phyloP scores from a whole-genome alignment of 1,284 basidiomycete species.

The Trametes pubescens region DNA sequence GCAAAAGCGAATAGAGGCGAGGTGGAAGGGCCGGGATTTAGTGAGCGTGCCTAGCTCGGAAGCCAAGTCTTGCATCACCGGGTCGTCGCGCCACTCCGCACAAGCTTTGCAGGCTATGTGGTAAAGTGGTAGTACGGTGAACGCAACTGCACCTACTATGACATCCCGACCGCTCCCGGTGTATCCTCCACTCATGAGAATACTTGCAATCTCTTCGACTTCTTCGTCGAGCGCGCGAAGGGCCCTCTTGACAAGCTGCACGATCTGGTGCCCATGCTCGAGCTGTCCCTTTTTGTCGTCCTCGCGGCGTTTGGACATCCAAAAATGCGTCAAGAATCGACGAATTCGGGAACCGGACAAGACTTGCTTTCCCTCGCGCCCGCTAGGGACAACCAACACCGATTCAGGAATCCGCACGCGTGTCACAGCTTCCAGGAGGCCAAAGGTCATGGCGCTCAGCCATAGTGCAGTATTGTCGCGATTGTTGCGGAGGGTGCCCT shows the following conservation, averaged over 20 bases:
- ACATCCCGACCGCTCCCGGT: not conserved
- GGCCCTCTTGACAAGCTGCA: constrained; percentile 4
- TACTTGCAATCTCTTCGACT: not conserved
- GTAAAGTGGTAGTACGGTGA: constrained; percentile 13
- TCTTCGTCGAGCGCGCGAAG: constrained; percentile 21
- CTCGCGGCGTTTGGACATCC: not conserved
- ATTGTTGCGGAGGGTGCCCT: not conserved
- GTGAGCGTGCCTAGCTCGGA: not conserved
- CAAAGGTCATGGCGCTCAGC: constrained; percentile 26
- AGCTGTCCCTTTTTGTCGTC: not conserved
- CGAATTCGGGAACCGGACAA: constrained; percentile 14
- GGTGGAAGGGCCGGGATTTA: constrained; percentile 5
- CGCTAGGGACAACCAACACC: not conserved
- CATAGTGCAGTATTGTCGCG: constrained; percentile 25
- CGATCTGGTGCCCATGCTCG: constrained; percentile 10
- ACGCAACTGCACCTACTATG: constrained; percentile 12
- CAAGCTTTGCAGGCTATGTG: not conserved
- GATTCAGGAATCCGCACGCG: constrained; percentile 15
- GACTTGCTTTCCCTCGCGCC: not conserved
- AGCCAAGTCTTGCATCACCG: not conserved
- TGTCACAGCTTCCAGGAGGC: constrained; percentile 23
- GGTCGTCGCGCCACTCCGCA: not conserved
- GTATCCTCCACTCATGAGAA: not conserved
- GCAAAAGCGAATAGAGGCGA: not conserved
- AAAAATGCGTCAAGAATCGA: constrained; percentile 12